These are phyloP conservation scores for Pachysolen tannophilus DNA, from an alignment of 805 yeast genomes.

Conservation along the genomic window DNA sequence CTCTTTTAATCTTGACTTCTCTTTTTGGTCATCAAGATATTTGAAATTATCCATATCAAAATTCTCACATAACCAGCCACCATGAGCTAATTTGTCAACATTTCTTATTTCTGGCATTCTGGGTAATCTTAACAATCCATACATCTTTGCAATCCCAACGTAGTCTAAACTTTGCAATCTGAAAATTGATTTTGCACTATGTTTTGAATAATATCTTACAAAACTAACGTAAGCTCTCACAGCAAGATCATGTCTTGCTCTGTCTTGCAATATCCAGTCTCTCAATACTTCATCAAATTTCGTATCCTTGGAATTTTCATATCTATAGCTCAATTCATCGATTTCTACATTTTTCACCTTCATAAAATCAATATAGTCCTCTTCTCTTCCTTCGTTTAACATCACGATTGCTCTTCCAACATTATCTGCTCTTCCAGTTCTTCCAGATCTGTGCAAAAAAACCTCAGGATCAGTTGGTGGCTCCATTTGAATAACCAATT, in stretches of 20 bases:
- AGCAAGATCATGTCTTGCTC: slow-evolving; percentile 78
- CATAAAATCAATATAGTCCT: slow-evolving; percentile 75
- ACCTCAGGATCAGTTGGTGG: slow-evolving; percentile 92
- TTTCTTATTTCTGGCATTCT: slow-evolving; percentile 83
- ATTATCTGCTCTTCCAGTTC: slow-evolving; percentile 90
- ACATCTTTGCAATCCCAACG: slow-evolving; percentile 61
- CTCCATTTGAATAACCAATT: slow-evolving; percentile 85
- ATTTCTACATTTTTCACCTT: slow-evolving; percentile 47
- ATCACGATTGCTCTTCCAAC: slow-evolving; percentile 74
- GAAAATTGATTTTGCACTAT: slow-evolving; percentile 82
- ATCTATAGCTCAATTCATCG: slow-evolving; percentile 22
- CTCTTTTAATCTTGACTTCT: slow-evolving; percentile 50
- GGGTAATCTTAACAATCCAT: slow-evolving; percentile 79
- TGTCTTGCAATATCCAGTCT: slow-evolving; percentile 60
- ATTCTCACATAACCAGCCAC: slow-evolving; percentile 62
- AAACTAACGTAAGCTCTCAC: slow-evolving; percentile 77
- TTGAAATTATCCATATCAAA: slow-evolving; percentile 62
- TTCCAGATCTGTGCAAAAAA: slow-evolving; percentile 88
- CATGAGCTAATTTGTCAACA: slow-evolving; percentile 47
- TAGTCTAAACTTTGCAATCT: slow-evolving; percentile 66
- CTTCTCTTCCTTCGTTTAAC: slow-evolving; percentile 69
- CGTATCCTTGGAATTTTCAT: slow-evolving; percentile 7
- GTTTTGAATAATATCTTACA: slow-evolving; percentile 78
- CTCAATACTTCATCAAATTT: slow-evolving; percentile 26
- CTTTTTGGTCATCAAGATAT: slow-evolving; percentile 60